These are phyloP conservation scores for Phytophthora aleatoria DNA, from an alignment of 352 stramenopile species.

Conservation along the genomic window DNA sequence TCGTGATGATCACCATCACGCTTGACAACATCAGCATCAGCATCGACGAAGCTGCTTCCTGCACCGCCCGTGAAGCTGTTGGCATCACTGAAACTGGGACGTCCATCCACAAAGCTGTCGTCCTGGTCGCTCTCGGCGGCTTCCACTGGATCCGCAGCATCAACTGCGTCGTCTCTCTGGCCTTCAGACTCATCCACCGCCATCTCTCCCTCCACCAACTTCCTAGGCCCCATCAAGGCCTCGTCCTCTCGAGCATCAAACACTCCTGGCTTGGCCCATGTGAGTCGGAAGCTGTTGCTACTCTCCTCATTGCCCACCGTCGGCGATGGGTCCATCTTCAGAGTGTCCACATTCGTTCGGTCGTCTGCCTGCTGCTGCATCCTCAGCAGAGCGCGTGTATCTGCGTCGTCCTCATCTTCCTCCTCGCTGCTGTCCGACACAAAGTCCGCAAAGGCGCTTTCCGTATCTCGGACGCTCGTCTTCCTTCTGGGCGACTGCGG, in stretches of 20 bases:
- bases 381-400: conserved; percentile 29
- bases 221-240: conserved; percentile 7
- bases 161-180: background rate
- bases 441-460: too few relatives aligned
- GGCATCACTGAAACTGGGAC: background rate
- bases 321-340: conserved; percentile 31
- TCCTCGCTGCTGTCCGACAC: too few relatives aligned
- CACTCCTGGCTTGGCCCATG: conserved; percentile 13
- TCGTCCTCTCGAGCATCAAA: conserved; percentile 8
- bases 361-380: conserved; percentile 66
- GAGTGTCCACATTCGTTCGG: conserved; percentile 44
- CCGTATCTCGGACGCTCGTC: background rate
- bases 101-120: background rate
- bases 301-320: background rate
- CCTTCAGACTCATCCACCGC: background rate
- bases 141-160: background rate
- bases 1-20: conserved; percentile 4
- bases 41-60: background rate
- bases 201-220: conserved; percentile 12
- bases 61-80: conserved; percentile 9
- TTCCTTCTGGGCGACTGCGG: conserved; percentile 5
- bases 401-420: conserved; percentile 40
- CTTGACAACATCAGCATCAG: background rate
- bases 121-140: background rate
- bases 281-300: conserved; percentile 26